These are phyloP conservation scores for Aureobasidium vineae DNA, from an alignment of 2,329 filamentous ascomycete genomes.

Conservation along the genomic window DNA sequence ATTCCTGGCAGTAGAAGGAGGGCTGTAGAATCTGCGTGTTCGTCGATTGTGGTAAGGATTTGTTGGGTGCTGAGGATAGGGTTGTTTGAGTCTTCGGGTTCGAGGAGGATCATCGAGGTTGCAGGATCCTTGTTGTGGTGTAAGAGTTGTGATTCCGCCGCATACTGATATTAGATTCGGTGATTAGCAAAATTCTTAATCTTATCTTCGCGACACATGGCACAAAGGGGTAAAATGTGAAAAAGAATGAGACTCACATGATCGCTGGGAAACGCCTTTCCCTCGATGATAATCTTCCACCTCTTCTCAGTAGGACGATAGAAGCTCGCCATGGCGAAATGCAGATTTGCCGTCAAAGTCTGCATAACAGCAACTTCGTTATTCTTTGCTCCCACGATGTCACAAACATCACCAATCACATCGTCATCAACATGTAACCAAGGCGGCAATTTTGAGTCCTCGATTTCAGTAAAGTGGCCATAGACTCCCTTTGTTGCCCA, in stretches of 20 bases:
- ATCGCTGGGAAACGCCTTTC: conserved; percentile 86
- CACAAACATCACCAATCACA: conserved; percentile 66
- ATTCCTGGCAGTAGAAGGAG: conserved; percentile 80
- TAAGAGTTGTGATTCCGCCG: conserved; percentile 74
- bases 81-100: conserved; percentile 54
- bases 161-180: conserved; percentile 57
- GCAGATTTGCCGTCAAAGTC: conserved; percentile 76
- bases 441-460: conserved; percentile 64
- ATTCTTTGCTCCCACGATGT: conserved; percentile 69
- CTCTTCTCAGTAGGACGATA: conserved; percentile 65
- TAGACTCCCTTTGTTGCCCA: conserved; percentile 84
- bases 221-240: too few relatives aligned
- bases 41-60: conserved; percentile 70
- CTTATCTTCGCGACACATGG: too few relatives aligned
- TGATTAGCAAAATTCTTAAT: not conserved
- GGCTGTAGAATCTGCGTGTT: conserved; percentile 69
- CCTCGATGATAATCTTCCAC: conserved; percentile 84
- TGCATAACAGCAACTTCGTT: conserved; percentile 86
- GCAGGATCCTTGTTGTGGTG: conserved; percentile 66
- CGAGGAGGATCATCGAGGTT: conserved; percentile 70
- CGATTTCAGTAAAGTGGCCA: conserved; percentile 72
- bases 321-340: conserved; percentile 80
- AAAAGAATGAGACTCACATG: conserved; percentile 53
- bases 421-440: conserved; percentile 80
- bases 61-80: conserved; percentile 67